A percentile compares a stretch with the other conserved stretches of the same genome.
phyloP scores from a whole-genome alignment of 2,329 filamentous ascomycete genomes.

The Meredithiella fracta region DNA sequence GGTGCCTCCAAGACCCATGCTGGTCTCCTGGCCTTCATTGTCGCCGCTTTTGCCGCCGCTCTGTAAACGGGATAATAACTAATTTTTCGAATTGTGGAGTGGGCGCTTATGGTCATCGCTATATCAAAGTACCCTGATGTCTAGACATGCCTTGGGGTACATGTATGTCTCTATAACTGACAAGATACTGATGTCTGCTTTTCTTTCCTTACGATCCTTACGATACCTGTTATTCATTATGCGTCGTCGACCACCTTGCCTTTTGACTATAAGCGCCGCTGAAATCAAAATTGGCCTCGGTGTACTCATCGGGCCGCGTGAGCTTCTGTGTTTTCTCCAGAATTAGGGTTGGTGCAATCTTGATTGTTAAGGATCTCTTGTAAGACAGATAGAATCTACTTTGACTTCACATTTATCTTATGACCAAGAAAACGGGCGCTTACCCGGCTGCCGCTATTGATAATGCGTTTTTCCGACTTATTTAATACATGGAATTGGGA shows the following conservation, averaged over 20 bases:
- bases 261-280: not conserved
- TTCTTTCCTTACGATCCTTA: constrained; percentile 15
- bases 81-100: not conserved
- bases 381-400: not conserved
- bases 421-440: not conserved
- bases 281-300: not conserved
- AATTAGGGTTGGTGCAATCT: not conserved
- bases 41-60: constrained; percentile 9
- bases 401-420: not conserved
- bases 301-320: not conserved
- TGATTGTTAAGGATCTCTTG: not conserved
- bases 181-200: not conserved
- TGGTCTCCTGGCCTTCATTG: constrained; percentile 3
- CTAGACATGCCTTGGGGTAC: not conserved
- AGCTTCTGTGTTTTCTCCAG: constrained; percentile 2
- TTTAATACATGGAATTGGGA: too few species aligned
- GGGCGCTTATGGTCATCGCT: too few species aligned
- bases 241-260: not conserved
- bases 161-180: not conserved
- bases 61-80: constrained; percentile 7
- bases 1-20: constrained; percentile 12
- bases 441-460: not conserved
- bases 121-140: not conserved
- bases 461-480: not conserved
- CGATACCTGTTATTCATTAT: constrained; percentile 12